Percentiles rank a stretch among this genome's conserved stretches.
These are phyloP conservation scores for Phellopilus nigrolimitatus DNA, from an alignment of 1,284 basidiomycete species.

Conservation along the genomic window DNA sequence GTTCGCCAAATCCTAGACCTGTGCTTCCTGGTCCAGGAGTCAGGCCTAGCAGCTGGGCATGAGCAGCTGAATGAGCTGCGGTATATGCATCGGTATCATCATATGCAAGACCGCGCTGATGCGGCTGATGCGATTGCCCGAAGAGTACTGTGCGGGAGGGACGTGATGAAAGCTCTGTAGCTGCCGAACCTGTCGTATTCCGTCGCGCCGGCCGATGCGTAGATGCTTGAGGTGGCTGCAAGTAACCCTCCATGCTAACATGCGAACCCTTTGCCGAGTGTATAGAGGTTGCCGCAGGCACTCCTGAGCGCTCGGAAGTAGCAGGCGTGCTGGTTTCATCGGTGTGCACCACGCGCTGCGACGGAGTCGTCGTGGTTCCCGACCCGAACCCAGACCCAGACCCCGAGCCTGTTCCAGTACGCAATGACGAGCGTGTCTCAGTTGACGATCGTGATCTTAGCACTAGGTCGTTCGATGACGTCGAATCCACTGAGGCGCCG, in stretches of 20 bases:
- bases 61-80: conserved; percentile 10
- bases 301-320: conserved; percentile 9
- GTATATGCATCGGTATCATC: conserved; percentile 19
- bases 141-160: conserved; percentile 12
- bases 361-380: conserved; percentile 2
- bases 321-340: conserved; percentile 15
- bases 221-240: conserved; percentile 22
- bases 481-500: neutral
- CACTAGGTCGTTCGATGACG: neutral
- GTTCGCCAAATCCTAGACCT: conserved; percentile 27
- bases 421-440: neutral
- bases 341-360: conserved; percentile 5
- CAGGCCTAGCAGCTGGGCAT: conserved; percentile 12
- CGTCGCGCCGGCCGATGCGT: conserved; percentile 24
- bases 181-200: conserved; percentile 28
- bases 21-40: conserved; percentile 3
- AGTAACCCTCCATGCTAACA: conserved; percentile 20
- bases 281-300: neutral
- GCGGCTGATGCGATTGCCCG: conserved; percentile 6
- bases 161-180: conserved; percentile 14
- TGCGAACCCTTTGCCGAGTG: conserved; percentile 17
- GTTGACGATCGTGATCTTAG: neutral
- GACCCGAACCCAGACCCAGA: conserved; percentile 10
- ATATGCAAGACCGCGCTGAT: conserved; percentile 2
- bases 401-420: neutral